phyloP scores from a whole-genome alignment of 805 yeast genomes.

The Pichia heedii region DNA sequence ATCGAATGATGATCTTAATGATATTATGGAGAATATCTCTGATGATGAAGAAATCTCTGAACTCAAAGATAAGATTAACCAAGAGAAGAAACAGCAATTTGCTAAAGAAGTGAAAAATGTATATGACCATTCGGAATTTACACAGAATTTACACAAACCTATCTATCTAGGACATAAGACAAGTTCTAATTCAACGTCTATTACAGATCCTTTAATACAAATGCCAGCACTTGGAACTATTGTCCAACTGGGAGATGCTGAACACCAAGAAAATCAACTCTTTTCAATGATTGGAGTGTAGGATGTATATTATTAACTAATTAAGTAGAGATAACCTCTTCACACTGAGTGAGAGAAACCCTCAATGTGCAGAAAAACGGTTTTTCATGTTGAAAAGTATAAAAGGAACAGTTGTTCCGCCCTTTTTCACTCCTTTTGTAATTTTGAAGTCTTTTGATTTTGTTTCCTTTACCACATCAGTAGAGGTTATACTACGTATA shows the following conservation, averaged over 20 bases:
- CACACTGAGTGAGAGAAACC: constrained; percentile 1
- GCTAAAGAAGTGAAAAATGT: constrained; percentile 27
- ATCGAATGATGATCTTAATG: constrained; percentile 15
- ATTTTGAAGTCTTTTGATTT: constrained; percentile 9
- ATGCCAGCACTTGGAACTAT: constrained; percentile 12
- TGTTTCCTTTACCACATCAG: constrained; percentile 46
- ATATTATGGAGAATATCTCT: constrained; percentile 17
- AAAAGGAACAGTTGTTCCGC: constrained; percentile 5
- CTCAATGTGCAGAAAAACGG: background rate
- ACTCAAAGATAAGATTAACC: constrained; percentile 26
- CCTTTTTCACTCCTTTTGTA: no score
- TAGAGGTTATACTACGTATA: constrained; percentile 71
- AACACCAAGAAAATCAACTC: constrained; percentile 24
- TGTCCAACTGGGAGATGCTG: constrained; percentile 26
- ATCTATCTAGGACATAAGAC: constrained; percentile 17
- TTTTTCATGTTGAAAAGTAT: background rate
- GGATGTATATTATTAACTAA: background rate
- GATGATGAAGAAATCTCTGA: constrained; percentile 31
- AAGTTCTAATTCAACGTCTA: background rate
- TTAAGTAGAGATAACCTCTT: no score
- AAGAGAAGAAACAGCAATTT: constrained; percentile 24
- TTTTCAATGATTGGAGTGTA: constrained; percentile 23
- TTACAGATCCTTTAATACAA: background rate
- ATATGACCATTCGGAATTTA: constrained; percentile 58
- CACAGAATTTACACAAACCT: constrained; percentile 42